These are phyloP conservation scores for Aspergillus unguis DNA, from an alignment of 2,329 filamentous ascomycete species.

Conservation along the genomic window DNA sequence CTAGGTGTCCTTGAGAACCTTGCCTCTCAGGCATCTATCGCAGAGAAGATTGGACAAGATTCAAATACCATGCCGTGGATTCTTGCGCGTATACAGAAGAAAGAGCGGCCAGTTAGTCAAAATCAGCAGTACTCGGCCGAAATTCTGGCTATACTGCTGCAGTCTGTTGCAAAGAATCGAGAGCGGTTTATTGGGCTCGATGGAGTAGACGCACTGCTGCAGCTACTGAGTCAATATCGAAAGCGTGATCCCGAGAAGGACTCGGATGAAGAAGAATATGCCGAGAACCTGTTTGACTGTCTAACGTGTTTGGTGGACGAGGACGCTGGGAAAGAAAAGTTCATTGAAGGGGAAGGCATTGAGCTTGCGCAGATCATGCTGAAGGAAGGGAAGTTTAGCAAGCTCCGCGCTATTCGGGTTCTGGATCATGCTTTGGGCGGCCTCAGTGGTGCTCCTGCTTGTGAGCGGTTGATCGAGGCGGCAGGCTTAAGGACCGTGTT, in stretches of 20 bases:
- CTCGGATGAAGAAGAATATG: constrained; percentile 87
- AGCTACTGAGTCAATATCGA: constrained; percentile 79
- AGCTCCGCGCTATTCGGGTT: constrained; percentile 70
- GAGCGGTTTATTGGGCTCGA: constrained; percentile 62
- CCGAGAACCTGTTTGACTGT: constrained; percentile 88
- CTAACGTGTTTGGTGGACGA: constrained; percentile 78
- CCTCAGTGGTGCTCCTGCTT: constrained; percentile 58
- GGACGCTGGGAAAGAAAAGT: constrained; percentile 69
- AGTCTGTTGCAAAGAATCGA: constrained; percentile 67
- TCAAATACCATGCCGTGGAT: constrained; percentile 72
- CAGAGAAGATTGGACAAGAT: constrained; percentile 69
- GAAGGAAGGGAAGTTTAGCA: constrained; percentile 80
- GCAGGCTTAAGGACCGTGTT: constrained; percentile 84
- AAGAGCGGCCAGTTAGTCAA: constrained; percentile 69
- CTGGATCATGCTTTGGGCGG: constrained; percentile 77
- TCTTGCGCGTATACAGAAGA: constrained; percentile 65
- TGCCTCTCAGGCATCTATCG: constrained; percentile 65
- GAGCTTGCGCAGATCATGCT: constrained; percentile 92
- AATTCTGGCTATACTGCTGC: constrained; percentile 81
- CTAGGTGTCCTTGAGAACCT: constrained; percentile 82
- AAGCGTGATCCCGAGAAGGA: constrained; percentile 81
- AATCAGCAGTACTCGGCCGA: constrained; percentile 97
- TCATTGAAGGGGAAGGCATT: constrained; percentile 85
- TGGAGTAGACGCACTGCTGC: constrained; percentile 74
- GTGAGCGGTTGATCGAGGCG: constrained; percentile 72